Evolutionary conservation across 2,329 filamentous ascomycete species (phyloP).

Genomic region (Aspergillus spinulosporus): DNA sequence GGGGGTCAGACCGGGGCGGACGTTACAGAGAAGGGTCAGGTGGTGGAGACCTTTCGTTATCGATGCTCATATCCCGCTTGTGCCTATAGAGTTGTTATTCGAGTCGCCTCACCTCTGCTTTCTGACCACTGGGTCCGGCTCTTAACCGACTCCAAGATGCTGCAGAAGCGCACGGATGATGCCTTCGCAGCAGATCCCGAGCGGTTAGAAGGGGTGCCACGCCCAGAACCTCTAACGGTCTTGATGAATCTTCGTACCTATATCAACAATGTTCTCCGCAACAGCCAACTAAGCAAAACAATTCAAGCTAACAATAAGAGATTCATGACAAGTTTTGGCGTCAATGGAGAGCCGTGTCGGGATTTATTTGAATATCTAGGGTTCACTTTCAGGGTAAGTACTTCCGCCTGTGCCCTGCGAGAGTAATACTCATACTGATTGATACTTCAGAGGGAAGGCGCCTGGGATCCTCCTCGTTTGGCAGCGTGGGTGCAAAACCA

Average conservation of each 20-base stretch:
- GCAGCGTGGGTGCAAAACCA: constrained; percentile 32
- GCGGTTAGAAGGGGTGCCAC: constrained; percentile 54
- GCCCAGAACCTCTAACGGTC: constrained; percentile 56
- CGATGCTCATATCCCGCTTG: constrained; percentile 62
- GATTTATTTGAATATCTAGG: constrained; percentile 59
- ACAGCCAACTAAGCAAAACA: constrained; percentile 51
- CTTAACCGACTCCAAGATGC: constrained; percentile 54
- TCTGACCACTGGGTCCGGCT: constrained; percentile 49
- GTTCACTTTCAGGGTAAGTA: constrained; percentile 52
- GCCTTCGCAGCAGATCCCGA: constrained; percentile 54
- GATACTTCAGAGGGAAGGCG: constrained; percentile 36
- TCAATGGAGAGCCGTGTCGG: constrained; percentile 55
- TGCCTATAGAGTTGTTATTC: constrained; percentile 54
- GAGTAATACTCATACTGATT: neutral
- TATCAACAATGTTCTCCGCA: constrained; percentile 58
- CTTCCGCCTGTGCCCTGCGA: neutral
- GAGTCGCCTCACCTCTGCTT: constrained; percentile 56
- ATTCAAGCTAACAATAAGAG: constrained; percentile 64
- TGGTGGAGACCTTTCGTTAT: constrained; percentile 53
- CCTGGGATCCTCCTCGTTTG: constrained; percentile 47
- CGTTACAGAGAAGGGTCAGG: constrained; percentile 35
- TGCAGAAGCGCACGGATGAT: constrained; percentile 56
- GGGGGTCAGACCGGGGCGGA: constrained; percentile 25
- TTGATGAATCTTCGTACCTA: constrained; percentile 61
- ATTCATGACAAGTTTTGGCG: constrained; percentile 63